Evolutionary conservation across 1,139 yeast genomes (phyloP).

Genomic region (Scheffersomyces parashehatae): DNA sequence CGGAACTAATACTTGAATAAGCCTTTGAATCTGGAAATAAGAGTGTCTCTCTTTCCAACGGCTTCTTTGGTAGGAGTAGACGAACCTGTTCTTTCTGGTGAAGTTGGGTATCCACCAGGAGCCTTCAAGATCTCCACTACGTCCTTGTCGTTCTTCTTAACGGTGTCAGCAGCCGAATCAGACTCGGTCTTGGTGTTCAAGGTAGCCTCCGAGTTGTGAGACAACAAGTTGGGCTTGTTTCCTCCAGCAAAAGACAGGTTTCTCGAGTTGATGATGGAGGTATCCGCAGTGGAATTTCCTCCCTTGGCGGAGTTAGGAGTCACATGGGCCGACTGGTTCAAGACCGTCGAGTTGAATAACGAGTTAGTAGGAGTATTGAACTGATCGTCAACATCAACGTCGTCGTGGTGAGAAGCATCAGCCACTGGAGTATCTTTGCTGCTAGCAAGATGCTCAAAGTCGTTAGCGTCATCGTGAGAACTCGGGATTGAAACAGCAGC

Average conservation of each 20-base stretch:
- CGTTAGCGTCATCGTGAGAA: slow-evolving; percentile 17
- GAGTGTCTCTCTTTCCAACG: slow-evolving; percentile 24
- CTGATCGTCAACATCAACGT: slow-evolving; percentile 16
- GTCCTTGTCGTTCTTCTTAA: slow-evolving; percentile 1
- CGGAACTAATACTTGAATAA: slow-evolving; percentile 28
- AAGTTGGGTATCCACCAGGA: slow-evolving; percentile 27
- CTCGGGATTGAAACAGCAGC: slow-evolving; percentile 41
- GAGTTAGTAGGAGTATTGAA: slow-evolving; percentile 28
- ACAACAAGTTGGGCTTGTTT: slow-evolving; percentile 6
- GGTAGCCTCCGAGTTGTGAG: slow-evolving; percentile 10
- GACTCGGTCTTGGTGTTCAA: slow-evolving; percentile 5
- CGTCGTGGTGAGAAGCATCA: slow-evolving; percentile 8
- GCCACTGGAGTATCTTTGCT: slow-evolving; percentile 4
- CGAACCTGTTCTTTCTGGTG: slow-evolving; percentile 9
- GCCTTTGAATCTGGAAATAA: slow-evolving; percentile 35
- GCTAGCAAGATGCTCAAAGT: slow-evolving; percentile 17
- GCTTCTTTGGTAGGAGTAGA: slow-evolving; percentile 5
- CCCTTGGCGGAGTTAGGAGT: neutral
- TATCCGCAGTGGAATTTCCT: slow-evolving; percentile 5
- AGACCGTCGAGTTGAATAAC: slow-evolving; percentile 16
- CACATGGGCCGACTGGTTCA: slow-evolving; percentile 7
- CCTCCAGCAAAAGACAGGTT: slow-evolving; percentile 7
- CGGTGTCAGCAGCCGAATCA: slow-evolving; percentile 4
- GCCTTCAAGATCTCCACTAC: slow-evolving; percentile 13
- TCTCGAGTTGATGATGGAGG: slow-evolving; percentile 9